Base-by-base conservation (phyloP, 2,329 filamentous ascomycete species). In the Diaporthe citrichinensis region DNA sequence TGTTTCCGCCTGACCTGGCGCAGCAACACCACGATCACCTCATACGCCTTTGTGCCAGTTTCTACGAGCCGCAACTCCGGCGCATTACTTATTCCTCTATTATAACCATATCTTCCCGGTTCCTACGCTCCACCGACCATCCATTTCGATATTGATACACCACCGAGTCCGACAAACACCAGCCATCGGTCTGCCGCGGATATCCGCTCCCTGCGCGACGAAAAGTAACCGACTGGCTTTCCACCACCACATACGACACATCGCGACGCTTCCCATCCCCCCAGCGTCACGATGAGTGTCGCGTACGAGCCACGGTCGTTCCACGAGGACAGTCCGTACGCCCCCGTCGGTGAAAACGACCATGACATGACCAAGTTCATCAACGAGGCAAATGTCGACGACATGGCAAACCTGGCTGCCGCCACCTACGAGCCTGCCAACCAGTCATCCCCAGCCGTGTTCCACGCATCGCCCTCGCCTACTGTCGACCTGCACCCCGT, bases 271-370 rank as follows among this genome's bases (percentile, higher is more conserved):
- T 28, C 25, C 23, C 15, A 15, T 7, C 23, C 5, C n/a, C 31
- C 51, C 44, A 1, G 34, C 65, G 49, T 69, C 65, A 73, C 72
- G 23, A 89, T 90, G 88, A 88, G 85, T 78, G 87, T 90, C 79
- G 88, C 87, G 55, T 90, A 88, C 79, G 88, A 90, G 78, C 82
- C 86, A 34, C 83, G 88, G 75, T 85, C 82, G 78, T 88, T 89
- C 76, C 84, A 89, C 53, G 84, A 88, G 73, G 86, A 88, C 71
- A 87, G 86, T 72, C 81, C 83, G 28, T 90, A 90, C 75, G 85
- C 88, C 12, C 81, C 86, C 34, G 87, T 89, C 74, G 85, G 84
- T 58, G 86, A 87, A 77, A 73, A 25, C 58, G 71, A 73, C 46
- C 46, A 73, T 57, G 71, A 73, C 28, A 44, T 76, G 46, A 77